Conservation (phyloP, 768 basidiomycete genomes). For the Hebeloma cylindrosporum region DNA sequence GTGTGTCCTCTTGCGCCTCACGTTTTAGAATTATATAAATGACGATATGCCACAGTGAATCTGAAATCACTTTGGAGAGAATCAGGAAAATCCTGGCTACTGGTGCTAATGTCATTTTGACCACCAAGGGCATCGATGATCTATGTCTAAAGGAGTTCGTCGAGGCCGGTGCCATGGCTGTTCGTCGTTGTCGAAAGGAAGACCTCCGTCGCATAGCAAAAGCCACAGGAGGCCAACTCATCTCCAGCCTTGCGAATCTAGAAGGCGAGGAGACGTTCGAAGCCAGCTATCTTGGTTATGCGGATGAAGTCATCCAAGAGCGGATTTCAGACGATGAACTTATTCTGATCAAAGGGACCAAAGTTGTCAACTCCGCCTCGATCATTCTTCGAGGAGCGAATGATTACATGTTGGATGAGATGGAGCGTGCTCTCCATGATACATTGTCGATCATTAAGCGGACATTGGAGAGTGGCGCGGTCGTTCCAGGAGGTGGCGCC, state of each 20-base stretch:
- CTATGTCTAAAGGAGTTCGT: constrained; percentile 98
- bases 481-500: constrained; percentile 96
- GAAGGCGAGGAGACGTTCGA: constrained; percentile 99
- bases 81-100: constrained; percentile 94
- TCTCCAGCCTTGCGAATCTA: constrained; percentile 91
- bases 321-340: constrained; percentile 98
- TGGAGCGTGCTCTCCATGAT: constrained; percentile 96
- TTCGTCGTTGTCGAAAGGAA: constrained; percentile 95
- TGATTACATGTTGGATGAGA: constrained; percentile 99
- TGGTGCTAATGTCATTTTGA: constrained; percentile 95
- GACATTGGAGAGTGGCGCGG: constrained; percentile 92
- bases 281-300: constrained; percentile 82
- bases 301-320: constrained; percentile 96
- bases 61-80: constrained; percentile 93
- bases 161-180: constrained; percentile 98
- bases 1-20: constrained; percentile 40
- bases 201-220: constrained; percentile 96
- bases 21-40: background rate
- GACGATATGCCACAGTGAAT: constrained; percentile 59
- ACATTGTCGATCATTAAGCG: constrained; percentile 94
- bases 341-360: constrained; percentile 96
- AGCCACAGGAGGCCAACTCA: constrained; percentile 92
- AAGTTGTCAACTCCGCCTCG: constrained; percentile 90
- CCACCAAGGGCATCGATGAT: constrained; percentile 98
- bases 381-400: constrained; percentile 96